Evolutionary conservation across 2,329 filamentous ascomycete genomes (phyloP), one percentile per base, ranked within the genome.

Genomic region (Colletotrichum musae): DNA sequence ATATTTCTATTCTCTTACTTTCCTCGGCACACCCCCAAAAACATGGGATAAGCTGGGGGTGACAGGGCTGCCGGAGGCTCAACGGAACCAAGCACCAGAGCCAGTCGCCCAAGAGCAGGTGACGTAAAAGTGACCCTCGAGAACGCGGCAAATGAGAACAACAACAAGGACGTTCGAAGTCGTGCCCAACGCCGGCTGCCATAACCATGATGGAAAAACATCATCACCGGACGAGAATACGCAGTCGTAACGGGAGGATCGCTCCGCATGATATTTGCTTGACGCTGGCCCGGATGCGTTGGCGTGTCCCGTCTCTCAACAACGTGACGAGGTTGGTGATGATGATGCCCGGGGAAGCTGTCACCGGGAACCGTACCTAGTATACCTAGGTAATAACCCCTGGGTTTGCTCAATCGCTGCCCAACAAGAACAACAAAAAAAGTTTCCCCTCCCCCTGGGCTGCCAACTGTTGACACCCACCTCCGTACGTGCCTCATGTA

Each of bases 261-360:
- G 21, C 43, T 18, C 54, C 36, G 50, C 56, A 66, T 66, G 61
- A 69, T 24, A 43, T 24, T 9, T 18, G 5, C 28, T 32, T 9
- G 7, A 7, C 28, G 28, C 28, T 32, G 26, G 21, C 13, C 43
- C n/a, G 18, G n/a, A 50, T 64, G 60, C 36, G 60, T 28, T 66
- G 66, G 62, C 66, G 50, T 52, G 62, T 57, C 62, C 57, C 52
- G 62, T 57, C 62, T 64, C 52, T 69, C 62, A 66, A 65, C 56
- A 56, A 21, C 56, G 66, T 56, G 62, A 66, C 58, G 21, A 24
- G 21, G 64, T 47, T 52, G 58, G 18, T 50, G 15, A 16, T 41
- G 45, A 24, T n/a, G n/a, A 43, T 48, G 24, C 15, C 50, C 51
- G 41, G 50, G 48, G n/a, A 54, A n/a, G 28, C 43, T 47, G 60